Conservation (phyloP, 2,329 filamentous ascomycete species). For the Fusarium sp. region DNA sequence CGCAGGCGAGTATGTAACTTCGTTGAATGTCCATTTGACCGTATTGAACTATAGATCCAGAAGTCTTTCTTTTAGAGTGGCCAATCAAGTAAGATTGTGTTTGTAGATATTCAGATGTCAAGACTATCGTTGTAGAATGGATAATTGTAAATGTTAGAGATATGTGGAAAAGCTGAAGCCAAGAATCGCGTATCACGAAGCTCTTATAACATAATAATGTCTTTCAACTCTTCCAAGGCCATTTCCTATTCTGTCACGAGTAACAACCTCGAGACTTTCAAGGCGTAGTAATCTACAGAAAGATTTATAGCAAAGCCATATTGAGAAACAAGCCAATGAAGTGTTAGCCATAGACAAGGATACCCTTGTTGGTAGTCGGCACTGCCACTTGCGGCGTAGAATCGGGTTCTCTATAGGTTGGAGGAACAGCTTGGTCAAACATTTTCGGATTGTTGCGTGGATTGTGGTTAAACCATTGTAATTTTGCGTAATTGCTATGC, state of each 20-base stretch:
- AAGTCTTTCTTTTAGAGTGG: too few relatives aligned
- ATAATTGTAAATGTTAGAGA: background rate
- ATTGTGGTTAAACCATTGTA: background rate
- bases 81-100: background rate
- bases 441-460: background rate
- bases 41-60: too few relatives aligned
- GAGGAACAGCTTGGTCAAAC: background rate
- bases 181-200: background rate
- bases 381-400: background rate
- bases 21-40: background rate
- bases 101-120: background rate
- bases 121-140: background rate
- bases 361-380: background rate
- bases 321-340: background rate
- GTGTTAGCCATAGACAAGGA: background rate
- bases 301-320: background rate
- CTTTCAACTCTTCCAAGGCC: too few relatives aligned
- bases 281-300: background rate
- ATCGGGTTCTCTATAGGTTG: background rate
- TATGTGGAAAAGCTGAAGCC: too few relatives aligned
- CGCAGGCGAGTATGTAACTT: slow-evolving; percentile 20
- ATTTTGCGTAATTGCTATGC: background rate
- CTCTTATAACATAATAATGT: background rate
- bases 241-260: background rate
- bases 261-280: background rate